Conservation (phyloP, 345 rosid genomes). For the Citrus inodora region DNA sequence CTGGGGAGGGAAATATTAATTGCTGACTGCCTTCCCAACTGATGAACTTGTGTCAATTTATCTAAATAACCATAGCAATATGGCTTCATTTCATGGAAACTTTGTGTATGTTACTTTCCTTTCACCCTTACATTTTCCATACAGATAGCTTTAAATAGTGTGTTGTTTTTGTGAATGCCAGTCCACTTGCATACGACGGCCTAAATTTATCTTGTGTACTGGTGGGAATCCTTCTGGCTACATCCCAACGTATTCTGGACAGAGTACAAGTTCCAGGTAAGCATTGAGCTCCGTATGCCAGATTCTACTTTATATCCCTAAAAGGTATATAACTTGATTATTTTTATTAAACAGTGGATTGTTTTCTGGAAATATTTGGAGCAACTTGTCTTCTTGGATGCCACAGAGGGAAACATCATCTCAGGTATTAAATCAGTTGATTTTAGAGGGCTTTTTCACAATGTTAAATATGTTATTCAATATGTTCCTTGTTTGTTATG, state of each 20-base stretch:
- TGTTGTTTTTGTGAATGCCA: constrained; percentile 32
- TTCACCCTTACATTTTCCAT: constrained; percentile 4
- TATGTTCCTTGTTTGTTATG: neutral
- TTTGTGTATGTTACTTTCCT: neutral
- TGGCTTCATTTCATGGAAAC: neutral
- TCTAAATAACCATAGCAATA: neutral
- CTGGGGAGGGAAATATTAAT: neutral
- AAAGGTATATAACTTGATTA: constrained; percentile 12
- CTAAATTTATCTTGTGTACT: constrained; percentile 85
- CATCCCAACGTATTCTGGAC: constrained; percentile 66
- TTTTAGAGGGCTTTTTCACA: constrained; percentile 6
- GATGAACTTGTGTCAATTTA: neutral
- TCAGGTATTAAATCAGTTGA: constrained; percentile 44
- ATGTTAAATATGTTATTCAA: neutral
- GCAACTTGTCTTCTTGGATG: constrained; percentile 84
- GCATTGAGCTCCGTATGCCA: neutral
- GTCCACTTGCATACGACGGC: constrained; percentile 78
- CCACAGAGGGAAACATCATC: constrained; percentile 64
- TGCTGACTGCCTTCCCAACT: no score
- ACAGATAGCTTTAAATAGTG: neutral
- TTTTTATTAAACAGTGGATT: constrained; percentile 48
- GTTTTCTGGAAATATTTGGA: constrained; percentile 79
- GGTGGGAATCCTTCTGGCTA: constrained; percentile 69
- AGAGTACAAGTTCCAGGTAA: constrained; percentile 64
- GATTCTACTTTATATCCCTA: neutral